Evolutionary conservation across 2,329 filamentous ascomycete genomes (phyloP).

Genomic region (Aurifilum marmelostoma): DNA sequence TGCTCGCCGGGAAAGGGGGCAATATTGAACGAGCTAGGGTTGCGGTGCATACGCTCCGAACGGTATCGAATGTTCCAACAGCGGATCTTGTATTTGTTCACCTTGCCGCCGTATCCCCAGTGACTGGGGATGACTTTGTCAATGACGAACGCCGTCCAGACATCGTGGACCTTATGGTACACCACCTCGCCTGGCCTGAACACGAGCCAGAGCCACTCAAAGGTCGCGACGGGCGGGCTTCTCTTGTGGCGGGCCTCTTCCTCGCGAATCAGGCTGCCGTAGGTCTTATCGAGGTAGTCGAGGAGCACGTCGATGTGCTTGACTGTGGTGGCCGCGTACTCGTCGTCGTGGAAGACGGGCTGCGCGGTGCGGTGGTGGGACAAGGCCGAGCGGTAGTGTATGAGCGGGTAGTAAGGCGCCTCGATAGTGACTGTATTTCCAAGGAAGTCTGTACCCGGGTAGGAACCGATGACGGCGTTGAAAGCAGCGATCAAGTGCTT

Average conservation of each 20-base stretch:
- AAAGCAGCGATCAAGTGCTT: constrained; percentile 51
- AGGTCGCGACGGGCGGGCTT: constrained; percentile 46
- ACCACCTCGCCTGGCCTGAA: constrained; percentile 50
- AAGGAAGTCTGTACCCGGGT: constrained; percentile 46
- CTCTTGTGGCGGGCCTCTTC: constrained; percentile 47
- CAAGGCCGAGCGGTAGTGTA: constrained; percentile 50
- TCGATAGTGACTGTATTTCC: constrained; percentile 44
- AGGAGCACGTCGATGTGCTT: constrained; percentile 52
- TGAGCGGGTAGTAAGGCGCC: constrained; percentile 52
- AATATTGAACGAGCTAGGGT: constrained; percentile 43
- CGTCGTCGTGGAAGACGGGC: constrained; percentile 44
- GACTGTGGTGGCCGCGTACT: constrained; percentile 46
- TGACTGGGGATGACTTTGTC: constrained; percentile 36
- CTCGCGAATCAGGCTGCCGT: constrained; percentile 42
- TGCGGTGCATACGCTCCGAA: constrained; percentile 41
- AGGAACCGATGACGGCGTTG: constrained; percentile 51
- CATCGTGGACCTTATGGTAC: constrained; percentile 45
- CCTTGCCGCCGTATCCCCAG: constrained; percentile 10
- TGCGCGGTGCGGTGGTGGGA: constrained; percentile 46
- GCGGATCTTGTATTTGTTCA: constrained; percentile 35
- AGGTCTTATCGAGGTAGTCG: constrained; percentile 45
- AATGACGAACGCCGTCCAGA: constrained; percentile 48
- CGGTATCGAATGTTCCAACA: constrained; percentile 48
- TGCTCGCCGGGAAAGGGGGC: constrained; percentile 49
- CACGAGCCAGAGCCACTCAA: constrained; percentile 50